These are phyloP conservation scores for Podospora bellae-mahoneyi DNA, from an alignment of 495 filamentous ascomycete species.

Conservation along the genomic window DNA sequence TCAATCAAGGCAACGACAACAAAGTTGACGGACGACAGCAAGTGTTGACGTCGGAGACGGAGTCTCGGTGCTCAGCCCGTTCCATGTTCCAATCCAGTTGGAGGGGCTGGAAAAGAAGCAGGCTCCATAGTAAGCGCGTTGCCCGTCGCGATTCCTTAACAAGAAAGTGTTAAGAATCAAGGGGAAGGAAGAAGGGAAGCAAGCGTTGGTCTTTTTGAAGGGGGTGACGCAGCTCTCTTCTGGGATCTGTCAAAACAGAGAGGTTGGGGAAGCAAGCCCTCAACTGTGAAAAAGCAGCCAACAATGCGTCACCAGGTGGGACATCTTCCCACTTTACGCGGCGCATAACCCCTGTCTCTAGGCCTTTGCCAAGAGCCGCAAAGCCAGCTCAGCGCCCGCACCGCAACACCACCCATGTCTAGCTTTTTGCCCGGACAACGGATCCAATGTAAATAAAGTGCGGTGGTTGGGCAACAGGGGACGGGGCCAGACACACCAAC, in stretches of 20 bases:
- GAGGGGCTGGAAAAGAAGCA: no score
- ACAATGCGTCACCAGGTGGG: constrained; percentile 20
- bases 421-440: constrained; percentile 29
- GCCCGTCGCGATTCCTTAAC: neutral
- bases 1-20: neutral
- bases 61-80: neutral
- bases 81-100: neutral
- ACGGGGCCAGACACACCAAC: neutral
- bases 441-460: constrained; percentile 34
- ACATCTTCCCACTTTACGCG: constrained; percentile 15
- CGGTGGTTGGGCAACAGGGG: constrained; percentile 32
- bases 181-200: neutral
- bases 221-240: constrained; percentile 2
- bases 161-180: neutral
- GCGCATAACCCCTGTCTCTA: constrained; percentile 11
- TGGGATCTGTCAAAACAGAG: neutral
- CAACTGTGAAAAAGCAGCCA: neutral
- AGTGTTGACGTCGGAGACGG: neutral
- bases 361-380: constrained; percentile 15
- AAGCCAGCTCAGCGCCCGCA: no score
- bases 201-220: neutral
- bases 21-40: neutral
- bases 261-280: constrained; percentile 1
- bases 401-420: constrained; percentile 13
- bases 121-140: neutral